A percentile compares a stretch with the other conserved stretches of the same genome.
Conservation (phyloP, 2,329 filamentous ascomycete genomes). For the Hypoxylon sp. region DNA sequence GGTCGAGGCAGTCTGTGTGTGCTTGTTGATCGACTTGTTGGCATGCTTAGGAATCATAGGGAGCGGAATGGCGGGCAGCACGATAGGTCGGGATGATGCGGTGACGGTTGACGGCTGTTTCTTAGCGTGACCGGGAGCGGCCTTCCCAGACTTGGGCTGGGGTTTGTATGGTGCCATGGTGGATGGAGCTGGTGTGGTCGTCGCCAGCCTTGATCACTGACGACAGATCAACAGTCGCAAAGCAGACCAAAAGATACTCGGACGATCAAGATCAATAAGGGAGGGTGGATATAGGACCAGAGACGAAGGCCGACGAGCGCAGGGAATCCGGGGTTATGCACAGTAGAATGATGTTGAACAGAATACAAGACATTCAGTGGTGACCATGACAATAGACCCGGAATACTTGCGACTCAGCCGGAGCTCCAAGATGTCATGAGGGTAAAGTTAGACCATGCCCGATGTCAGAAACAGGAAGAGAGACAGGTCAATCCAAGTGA, state of each 20-base stretch:
- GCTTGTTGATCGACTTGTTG: conserved; percentile 32
- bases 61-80: conserved; percentile 46
- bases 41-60: conserved; percentile 43
- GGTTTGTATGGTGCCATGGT: conserved; percentile 45
- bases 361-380: conserved; percentile 35
- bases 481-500: conserved; percentile 10
- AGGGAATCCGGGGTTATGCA: conserved; percentile 38
- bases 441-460: conserved; percentile 39
- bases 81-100: conserved; percentile 37
- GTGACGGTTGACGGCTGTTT: conserved; percentile 33
- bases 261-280: no score
- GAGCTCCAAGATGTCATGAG: conserved; percentile 42
- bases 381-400: conserved; percentile 34
- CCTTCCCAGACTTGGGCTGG: conserved; percentile 40
- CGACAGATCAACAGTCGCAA: conserved; percentile 7
- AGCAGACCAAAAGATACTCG: conserved; percentile 5
- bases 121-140: conserved; percentile 40
- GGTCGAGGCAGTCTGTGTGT: conserved; percentile 26
- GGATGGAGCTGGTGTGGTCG: conserved; percentile 10
- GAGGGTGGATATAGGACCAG: conserved; percentile 1
- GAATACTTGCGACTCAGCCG: conserved; percentile 42
- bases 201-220: conserved; percentile 16
- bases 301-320: conserved; percentile 26
- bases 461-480: conserved; percentile 13
- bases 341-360: conserved; percentile 27